These are phyloP conservation scores for Anacardium occidentale DNA, from an alignment of 345 rosid genomes.

Conservation along the genomic window DNA sequence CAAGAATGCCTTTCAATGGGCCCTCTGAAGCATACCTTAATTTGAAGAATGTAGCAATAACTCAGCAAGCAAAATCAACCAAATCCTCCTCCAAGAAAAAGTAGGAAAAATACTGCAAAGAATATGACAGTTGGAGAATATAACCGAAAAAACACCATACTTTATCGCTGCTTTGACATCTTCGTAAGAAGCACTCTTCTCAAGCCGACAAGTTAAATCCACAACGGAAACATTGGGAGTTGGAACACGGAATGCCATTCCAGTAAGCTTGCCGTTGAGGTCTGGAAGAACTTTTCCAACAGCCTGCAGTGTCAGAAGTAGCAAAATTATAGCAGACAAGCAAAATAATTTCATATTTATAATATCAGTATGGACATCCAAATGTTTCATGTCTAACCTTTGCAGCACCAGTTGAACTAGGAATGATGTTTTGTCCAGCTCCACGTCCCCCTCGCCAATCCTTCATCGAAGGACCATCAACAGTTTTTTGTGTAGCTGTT, in stretches of 20 bases:
- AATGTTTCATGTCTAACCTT: conserved; percentile 50
- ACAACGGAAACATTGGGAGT: conserved; percentile 96
- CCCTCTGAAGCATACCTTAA: conserved; percentile 92
- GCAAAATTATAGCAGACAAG: not conserved
- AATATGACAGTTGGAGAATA: not conserved
- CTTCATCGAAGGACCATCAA: conserved; percentile 97
- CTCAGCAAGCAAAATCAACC: conserved; percentile 3
- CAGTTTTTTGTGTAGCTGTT: conserved; percentile 97
- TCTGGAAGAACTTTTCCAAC: conserved; percentile 99
- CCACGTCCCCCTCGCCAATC: conserved; percentile 99
- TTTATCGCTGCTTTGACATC: conserved; percentile 92
- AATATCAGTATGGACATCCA: not conserved
- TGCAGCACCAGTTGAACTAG: conserved; percentile 99
- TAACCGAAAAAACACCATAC: conserved; percentile 36
- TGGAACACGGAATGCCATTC: conserved; percentile 99
- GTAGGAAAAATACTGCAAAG: not conserved
- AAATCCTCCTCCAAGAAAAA: not conserved
- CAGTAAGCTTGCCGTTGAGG: conserved; percentile 96
- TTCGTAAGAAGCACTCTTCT: conserved; percentile 86
- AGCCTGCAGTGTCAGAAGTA: conserved; percentile 50
- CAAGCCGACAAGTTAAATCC: conserved; percentile 95
- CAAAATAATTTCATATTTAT: not conserved
- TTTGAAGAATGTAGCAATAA: conserved; percentile 6
- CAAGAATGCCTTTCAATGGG: conserved; percentile 85
- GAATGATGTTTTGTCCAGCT: conserved; percentile 96